A percentile compares a stretch with the other conserved stretches of the same genome.
phyloP scores from a whole-genome alignment of 1,284 basidiomycete species.

The Ganoderma lucidum region DNA sequence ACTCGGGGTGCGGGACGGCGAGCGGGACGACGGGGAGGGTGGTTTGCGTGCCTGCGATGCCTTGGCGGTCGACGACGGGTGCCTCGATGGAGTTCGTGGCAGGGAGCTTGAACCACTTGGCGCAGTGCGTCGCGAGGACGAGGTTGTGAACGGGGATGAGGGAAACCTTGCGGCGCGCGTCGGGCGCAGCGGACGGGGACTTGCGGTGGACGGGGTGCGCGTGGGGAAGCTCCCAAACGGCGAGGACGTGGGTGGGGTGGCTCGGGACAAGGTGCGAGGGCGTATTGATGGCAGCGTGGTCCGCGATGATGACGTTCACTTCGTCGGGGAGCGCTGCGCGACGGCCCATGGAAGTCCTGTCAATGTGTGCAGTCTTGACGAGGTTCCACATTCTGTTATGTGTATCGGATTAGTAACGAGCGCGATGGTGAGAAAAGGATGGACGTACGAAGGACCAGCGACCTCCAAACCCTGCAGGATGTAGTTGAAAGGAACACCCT shows the following conservation, averaged over 20 bases:
- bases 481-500: slow-evolving; percentile 44
- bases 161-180: slow-evolving; percentile 42
- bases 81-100: slow-evolving; percentile 47
- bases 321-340: slow-evolving; percentile 35
- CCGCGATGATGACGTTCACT: slow-evolving; percentile 36
- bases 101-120: slow-evolving; percentile 52
- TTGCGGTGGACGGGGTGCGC: slow-evolving; percentile 20
- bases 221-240: slow-evolving; percentile 48
- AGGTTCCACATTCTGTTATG: slow-evolving; percentile 28
- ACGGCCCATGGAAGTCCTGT: slow-evolving; percentile 25
- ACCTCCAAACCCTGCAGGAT: slow-evolving; percentile 45
- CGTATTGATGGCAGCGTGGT: slow-evolving; percentile 17
- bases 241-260: slow-evolving; percentile 62
- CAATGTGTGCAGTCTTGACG: slow-evolving; percentile 21
- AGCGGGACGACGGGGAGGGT: slow-evolving; percentile 70
- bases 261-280: slow-evolving; percentile 38
- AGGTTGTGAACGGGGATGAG: slow-evolving; percentile 63
- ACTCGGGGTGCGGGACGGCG: slow-evolving; percentile 66
- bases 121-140: slow-evolving; percentile 59
- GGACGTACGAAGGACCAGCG: slow-evolving; percentile 43
- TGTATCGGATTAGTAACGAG: slow-evolving; percentile 1
- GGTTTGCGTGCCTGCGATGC: slow-evolving; percentile 42
- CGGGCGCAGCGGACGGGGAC: slow-evolving; percentile 16
- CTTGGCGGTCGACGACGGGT: slow-evolving; percentile 12
- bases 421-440: not conserved